These are phyloP conservation scores for Coemansia sp. DNA, from an alignment of 192 early-diverging fungal genomes.

Conservation along the genomic window DNA sequence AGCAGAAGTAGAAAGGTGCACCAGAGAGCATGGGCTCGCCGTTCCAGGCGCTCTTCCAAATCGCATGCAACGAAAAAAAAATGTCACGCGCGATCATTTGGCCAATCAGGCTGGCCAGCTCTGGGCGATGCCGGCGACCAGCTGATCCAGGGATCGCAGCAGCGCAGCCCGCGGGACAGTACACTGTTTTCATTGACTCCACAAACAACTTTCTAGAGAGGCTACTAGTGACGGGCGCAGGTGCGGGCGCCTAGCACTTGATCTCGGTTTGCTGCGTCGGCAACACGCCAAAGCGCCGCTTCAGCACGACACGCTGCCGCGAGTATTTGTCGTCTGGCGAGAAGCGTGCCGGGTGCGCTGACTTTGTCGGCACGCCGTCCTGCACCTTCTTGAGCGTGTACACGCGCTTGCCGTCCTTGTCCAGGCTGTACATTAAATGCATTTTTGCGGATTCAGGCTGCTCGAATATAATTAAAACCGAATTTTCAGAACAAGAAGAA, in stretches of 20 bases:
- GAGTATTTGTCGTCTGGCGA: slow-evolving; percentile 99
- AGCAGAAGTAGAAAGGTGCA: neutral
- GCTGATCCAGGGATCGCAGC: no score
- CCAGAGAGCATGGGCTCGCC: no score
- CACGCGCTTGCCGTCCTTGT: slow-evolving; percentile 78
- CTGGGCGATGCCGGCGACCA: no score
- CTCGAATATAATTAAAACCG: neutral
- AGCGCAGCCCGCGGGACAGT: no score
- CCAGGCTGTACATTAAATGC: slow-evolving; percentile 90
- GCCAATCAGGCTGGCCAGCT: no score
- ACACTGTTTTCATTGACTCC: no score
- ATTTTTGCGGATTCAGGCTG: slow-evolving; percentile 51
- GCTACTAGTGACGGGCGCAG: no score
- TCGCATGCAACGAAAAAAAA: no score
- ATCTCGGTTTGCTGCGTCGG: slow-evolving; percentile 61
- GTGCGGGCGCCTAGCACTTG: slow-evolving; percentile 21
- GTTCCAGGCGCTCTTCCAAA: no score
- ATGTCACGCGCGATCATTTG: no score
- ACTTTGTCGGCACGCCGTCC: slow-evolving; percentile 80
- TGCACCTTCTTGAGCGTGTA: slow-evolving; percentile 94
- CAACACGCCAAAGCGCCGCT: slow-evolving; percentile 89
- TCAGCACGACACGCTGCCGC: slow-evolving; percentile 93
- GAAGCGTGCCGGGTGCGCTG: slow-evolving; percentile 98
- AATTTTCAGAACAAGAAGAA: neutral
- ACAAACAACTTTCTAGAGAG: no score